A percentile compares a stretch with the other conserved stretches of the same genome.
These are phyloP conservation scores for Globisporangium lucens DNA, from an alignment of 352 stramenopile species.

Conservation along the genomic window DNA sequence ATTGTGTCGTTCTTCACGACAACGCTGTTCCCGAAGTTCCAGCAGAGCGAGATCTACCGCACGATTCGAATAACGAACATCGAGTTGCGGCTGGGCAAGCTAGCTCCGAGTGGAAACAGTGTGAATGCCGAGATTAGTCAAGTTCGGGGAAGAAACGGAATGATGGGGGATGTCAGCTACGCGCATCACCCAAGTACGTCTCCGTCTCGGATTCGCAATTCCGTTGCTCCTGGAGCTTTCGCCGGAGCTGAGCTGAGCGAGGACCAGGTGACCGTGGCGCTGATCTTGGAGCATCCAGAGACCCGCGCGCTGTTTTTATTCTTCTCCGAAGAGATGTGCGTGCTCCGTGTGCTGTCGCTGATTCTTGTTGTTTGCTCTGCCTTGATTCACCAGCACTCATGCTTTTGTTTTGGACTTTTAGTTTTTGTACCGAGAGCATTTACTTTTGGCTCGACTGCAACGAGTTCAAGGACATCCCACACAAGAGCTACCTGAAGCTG, in stretches of 20 bases:
- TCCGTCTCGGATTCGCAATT: constrained; percentile 2
- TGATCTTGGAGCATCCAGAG: constrained; percentile 63
- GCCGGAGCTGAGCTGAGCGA: constrained; percentile 25
- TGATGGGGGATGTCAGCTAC: not conserved
- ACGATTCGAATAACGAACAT: constrained; percentile 44
- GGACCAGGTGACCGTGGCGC: constrained; percentile 41
- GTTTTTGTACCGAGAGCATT: constrained; percentile 77
- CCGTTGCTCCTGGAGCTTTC: not conserved
- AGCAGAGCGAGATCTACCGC: constrained; percentile 64
- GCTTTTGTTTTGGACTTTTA: constrained; percentile 14
- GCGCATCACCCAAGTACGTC: constrained; percentile 6
- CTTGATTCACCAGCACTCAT: not conserved
- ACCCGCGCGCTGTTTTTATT: constrained; percentile 64
- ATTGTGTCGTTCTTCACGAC: constrained; percentile 64
- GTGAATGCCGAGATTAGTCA: constrained; percentile 8
- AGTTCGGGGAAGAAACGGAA: not conserved
- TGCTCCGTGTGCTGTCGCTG: constrained; percentile 8
- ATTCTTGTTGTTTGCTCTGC: not conserved
- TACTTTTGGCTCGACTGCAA: constrained; percentile 86
- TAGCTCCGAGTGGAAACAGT: constrained; percentile 23
- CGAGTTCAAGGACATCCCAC: constrained; percentile 76
- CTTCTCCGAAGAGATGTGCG: constrained; percentile 79
- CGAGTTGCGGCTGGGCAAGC: constrained; percentile 19
- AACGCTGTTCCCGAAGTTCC: constrained; percentile 71
- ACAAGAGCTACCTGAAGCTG: constrained; percentile 72